Percentiles rank a stretch among this genome's conserved stretches.
These are phyloP conservation scores for Noccaea caerulescens DNA, from an alignment of 345 rosid species.

Conservation along the genomic window DNA sequence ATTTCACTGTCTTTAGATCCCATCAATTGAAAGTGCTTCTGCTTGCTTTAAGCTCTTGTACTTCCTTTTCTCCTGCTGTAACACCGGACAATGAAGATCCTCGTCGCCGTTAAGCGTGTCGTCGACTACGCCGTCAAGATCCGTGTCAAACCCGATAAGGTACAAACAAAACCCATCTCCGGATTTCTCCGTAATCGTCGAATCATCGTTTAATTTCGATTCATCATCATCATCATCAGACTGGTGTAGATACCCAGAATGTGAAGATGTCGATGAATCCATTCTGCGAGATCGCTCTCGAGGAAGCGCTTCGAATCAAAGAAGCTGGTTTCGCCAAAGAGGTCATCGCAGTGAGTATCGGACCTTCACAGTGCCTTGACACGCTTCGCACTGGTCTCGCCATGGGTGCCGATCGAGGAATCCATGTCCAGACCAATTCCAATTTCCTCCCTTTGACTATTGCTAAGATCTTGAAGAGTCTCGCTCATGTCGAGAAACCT, in stretches of 20 bases:
- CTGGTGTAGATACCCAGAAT: constrained; percentile 86
- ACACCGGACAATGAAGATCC: constrained; percentile 66
- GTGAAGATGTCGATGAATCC: constrained; percentile 99
- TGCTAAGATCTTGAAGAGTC: constrained; percentile 78
- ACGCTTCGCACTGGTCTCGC: constrained; percentile 93
- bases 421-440: constrained; percentile 62
- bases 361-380: constrained; percentile 72
- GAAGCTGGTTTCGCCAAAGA: constrained; percentile 86
- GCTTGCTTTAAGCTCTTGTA: too few species aligned
- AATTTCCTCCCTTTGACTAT: constrained; percentile 67
- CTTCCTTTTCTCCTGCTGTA: not conserved
- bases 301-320: constrained; percentile 84
- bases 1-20: constrained; percentile 15
- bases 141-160: constrained; percentile 95
- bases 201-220: constrained; percentile 6
- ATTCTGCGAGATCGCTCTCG: constrained; percentile 91
- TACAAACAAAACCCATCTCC: constrained; percentile 29
- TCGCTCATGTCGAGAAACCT: constrained; percentile 80
- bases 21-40: not conserved
- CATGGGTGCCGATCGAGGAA: constrained; percentile 94
- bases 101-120: constrained; percentile 91
- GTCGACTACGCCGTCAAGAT: constrained; percentile 95
- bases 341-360: constrained; percentile 80
- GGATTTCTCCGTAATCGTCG: not conserved
- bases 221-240: constrained; percentile 50